Evolutionary conservation across 1,284 basidiomycete genomes (phyloP), one percentile per base, ranked within the genome.

Genomic region (Austroboletus novae-zelandiae): DNA sequence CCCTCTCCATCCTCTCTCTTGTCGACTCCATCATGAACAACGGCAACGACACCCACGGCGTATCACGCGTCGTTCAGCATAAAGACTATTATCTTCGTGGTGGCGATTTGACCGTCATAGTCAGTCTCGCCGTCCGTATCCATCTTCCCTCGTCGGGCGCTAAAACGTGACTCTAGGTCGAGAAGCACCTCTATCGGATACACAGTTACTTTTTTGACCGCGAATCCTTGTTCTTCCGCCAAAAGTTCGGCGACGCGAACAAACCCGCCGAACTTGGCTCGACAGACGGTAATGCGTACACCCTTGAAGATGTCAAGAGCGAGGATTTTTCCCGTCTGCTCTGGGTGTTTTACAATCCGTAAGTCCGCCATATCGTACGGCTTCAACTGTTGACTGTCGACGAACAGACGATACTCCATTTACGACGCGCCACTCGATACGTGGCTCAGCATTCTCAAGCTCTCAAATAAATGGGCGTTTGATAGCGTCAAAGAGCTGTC

Each of bases 321-420:
- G 69, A 74, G 17, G 78, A 81, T 20, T 81, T 85, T 50, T 73
- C 74, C 15, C 70, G 71, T 3, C 74, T 86, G 37, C 69, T 84
- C 3, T 82, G 81, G 74, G 74, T 84, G 0, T 84, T 84, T 55
- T 84, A 84, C 57, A 84, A 85, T 53, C 76, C 80, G 83, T 85
- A 57, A 57, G 81, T 68, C 54, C 20, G 40, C 27, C 25, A 9
- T 13, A 15, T 44, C 17, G n/a, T 23, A 2, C 5, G 14, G 49
- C n/a, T 30, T 30, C 23, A 11, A 25, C 17, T 30, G 8, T 42
- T 52, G 47, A 25, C 55, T 57, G 6, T 67, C 51, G 23, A 18
- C 31, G 39, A 43, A 30, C 54, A 83, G 81, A 14, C 73, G 70
- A 66, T 81, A 83, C 60, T 80, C 78, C 0, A 57, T 81, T 9